A percentile compares a stretch with the other conserved stretches of the same genome.
phyloP scores from a whole-genome alignment of 1,284 basidiomycete genomes.

The Porogramme epimiltina region DNA sequence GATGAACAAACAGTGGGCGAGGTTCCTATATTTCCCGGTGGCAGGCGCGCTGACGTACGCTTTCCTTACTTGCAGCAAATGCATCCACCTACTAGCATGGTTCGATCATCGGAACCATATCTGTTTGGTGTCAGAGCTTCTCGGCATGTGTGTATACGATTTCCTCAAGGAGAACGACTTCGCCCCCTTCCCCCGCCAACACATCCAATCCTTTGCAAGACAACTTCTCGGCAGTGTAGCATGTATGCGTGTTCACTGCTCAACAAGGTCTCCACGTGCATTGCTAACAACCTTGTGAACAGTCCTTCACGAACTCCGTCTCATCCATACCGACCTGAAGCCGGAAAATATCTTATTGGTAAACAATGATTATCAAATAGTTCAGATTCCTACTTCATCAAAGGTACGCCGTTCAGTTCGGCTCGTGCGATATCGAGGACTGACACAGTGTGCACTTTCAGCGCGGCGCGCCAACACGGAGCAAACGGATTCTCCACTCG shows the following conservation, averaged over 20 bases:
- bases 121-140: slow-evolving; percentile 94
- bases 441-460: slow-evolving; percentile 37
- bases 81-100: slow-evolving; percentile 93
- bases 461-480: slow-evolving; percentile 61
- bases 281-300: not conserved
- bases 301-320: slow-evolving; percentile 91
- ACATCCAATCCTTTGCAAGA: slow-evolving; percentile 95
- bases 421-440: not conserved
- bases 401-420: no score
- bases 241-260: slow-evolving; percentile 61
- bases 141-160: slow-evolving; percentile 98
- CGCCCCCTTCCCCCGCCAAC: slow-evolving; percentile 91
- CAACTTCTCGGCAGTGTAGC: slow-evolving; percentile 93
- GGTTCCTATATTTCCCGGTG: slow-evolving; percentile 7
- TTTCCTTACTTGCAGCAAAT: slow-evolving; percentile 71
- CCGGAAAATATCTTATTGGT: slow-evolving; percentile 98
- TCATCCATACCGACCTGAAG: slow-evolving; percentile 98
- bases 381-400: slow-evolving; percentile 45
- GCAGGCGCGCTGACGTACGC: slow-evolving; percentile 15
- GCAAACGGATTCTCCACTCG: slow-evolving; percentile 78
- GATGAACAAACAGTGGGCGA: slow-evolving; percentile 81
- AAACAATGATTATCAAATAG: slow-evolving; percentile 73
- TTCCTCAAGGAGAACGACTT: slow-evolving; percentile 99
- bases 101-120: slow-evolving; percentile 99
- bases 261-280: no score